phyloP scores from a whole-genome alignment of 805 yeast genomes.

The Candida broadrunensis region DNA sequence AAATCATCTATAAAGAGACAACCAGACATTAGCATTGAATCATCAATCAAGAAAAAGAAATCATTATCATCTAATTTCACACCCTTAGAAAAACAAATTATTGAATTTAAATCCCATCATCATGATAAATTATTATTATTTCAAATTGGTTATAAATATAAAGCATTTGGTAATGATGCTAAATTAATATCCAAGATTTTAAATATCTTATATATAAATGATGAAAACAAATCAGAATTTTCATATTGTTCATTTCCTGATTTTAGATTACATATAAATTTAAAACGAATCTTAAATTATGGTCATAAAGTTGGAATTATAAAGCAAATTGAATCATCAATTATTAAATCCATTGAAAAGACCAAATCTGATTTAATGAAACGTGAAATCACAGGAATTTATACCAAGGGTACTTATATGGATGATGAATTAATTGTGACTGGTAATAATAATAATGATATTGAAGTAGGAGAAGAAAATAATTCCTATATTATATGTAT shows the following conservation, averaged over 20 bases:
- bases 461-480: constrained; percentile 26
- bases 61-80: constrained; percentile 27
- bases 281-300: constrained; percentile 64
- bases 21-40: constrained; percentile 88
- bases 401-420: constrained; percentile 81
- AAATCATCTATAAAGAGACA: background rate
- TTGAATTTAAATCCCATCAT: constrained; percentile 59
- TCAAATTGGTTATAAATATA: constrained; percentile 91
- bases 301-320: constrained; percentile 87
- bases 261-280: constrained; percentile 66
- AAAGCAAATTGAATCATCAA: constrained; percentile 79
- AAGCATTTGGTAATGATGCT: constrained; percentile 86
- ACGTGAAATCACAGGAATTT: constrained; percentile 66
- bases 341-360: constrained; percentile 59
- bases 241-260: constrained; percentile 89
- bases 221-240: constrained; percentile 56
- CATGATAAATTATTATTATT: constrained; percentile 71
- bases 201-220: constrained; percentile 63
- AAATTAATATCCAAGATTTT: constrained; percentile 59
- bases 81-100: constrained; percentile 78
- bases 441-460: constrained; percentile 12
- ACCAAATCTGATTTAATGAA: constrained; percentile 51
- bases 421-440: constrained; percentile 45
- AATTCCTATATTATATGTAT: constrained; percentile 44
- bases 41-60: constrained; percentile 50